phyloP scores from a whole-genome alignment of 495 filamentous ascomycete genomes.

The Massariosphaeria phaeospora region DNA sequence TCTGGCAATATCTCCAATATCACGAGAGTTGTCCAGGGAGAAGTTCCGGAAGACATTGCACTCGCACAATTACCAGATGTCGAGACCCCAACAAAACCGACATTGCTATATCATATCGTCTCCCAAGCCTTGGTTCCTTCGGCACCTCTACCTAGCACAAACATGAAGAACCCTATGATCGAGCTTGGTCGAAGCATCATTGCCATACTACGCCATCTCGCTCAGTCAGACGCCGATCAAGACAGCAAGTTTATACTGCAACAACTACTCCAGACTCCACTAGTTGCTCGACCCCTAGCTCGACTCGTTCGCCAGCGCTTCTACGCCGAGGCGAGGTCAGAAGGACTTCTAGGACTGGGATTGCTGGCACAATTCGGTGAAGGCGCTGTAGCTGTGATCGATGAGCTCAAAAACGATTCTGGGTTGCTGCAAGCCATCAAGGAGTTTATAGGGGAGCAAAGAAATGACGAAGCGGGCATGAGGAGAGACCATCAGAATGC shows the following conservation, averaged over 20 bases:
- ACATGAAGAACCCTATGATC: slow-evolving; percentile 28
- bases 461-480: not conserved
- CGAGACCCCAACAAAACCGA: slow-evolving; percentile 1
- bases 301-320: slow-evolving; percentile 28
- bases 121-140: slow-evolving; percentile 20
- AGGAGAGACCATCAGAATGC: slow-evolving; percentile 27
- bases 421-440: slow-evolving; percentile 20
- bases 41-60: slow-evolving; percentile 6
- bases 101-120: slow-evolving; percentile 22
- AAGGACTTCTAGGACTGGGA: slow-evolving; percentile 30
- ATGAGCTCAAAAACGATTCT: slow-evolving; percentile 18
- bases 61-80: slow-evolving; percentile 6
- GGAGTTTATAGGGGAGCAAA: slow-evolving; percentile 18
- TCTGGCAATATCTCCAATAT: slow-evolving; percentile 19
- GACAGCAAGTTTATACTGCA: slow-evolving; percentile 3
- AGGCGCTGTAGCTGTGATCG: slow-evolving; percentile 19
- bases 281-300: slow-evolving; percentile 23
- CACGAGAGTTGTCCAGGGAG: slow-evolving; percentile 15
- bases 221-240: slow-evolving; percentile 2
- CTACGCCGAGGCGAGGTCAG: slow-evolving; percentile 28
- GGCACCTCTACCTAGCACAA: slow-evolving; percentile 26
- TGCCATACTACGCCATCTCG: slow-evolving; percentile 21
- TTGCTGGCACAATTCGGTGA: slow-evolving; percentile 23
- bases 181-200: slow-evolving; percentile 26
- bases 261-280: slow-evolving; percentile 18